Evolutionary conservation across 2,329 filamentous ascomycete species (phyloP).

Genomic region (Phialophora verrucosa): DNA sequence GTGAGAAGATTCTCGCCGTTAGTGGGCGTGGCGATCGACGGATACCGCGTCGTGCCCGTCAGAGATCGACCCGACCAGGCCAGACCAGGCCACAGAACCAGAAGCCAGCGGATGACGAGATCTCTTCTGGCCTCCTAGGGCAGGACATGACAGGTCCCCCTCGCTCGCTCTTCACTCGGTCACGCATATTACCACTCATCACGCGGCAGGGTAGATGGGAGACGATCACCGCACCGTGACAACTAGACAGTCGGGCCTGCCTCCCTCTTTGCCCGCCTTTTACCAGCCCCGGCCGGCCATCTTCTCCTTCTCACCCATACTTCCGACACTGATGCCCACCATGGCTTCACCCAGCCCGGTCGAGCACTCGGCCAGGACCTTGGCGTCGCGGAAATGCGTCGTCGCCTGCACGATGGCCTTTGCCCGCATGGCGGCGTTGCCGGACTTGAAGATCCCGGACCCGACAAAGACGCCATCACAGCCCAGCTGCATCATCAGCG

Average conservation of each 20-base stretch:
- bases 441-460: constrained; percentile 95
- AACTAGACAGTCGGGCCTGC: not conserved
- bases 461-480: constrained; percentile 98
- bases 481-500: constrained; percentile 98
- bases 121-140: too few species aligned
- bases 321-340: constrained; percentile 88
- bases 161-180: too few species aligned
- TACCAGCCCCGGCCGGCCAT: constrained; percentile 87
- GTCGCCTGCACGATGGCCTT: constrained; percentile 94
- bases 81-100: too few species aligned
- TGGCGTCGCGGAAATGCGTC: constrained; percentile 85
- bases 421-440: constrained; percentile 85
- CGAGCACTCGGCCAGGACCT: constrained; percentile 84
- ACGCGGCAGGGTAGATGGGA: not conserved
- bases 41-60: too few species aligned
- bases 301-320: constrained; percentile 79
- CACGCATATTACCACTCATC: too few species aligned
- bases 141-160: too few species aligned
- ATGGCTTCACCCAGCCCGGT: constrained; percentile 94
- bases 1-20: too few species aligned
- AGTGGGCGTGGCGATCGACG: too few species aligned
- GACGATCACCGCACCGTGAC: not conserved
- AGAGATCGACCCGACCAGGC: too few species aligned
- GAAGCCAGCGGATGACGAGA: too few species aligned
- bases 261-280: constrained; percentile 36